Base-by-base conservation (phyloP, 495 filamentous ascomycete species). In the Parathielavia hyrcaniae region DNA sequence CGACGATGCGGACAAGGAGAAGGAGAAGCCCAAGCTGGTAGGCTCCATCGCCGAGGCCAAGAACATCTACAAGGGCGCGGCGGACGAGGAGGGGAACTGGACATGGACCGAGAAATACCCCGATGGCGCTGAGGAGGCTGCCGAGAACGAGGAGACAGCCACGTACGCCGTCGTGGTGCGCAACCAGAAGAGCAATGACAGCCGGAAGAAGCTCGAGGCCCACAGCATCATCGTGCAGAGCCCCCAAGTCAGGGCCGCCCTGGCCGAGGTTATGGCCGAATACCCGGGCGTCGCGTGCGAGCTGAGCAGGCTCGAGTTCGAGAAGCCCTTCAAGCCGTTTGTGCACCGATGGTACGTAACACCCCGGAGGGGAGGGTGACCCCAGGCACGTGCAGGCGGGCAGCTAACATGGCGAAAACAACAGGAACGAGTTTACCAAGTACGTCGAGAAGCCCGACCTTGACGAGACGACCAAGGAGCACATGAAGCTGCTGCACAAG, bases 211-310 rank as follows among this genome's bases (percentile, higher is more conserved):
- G 47, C 72, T 87, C 20, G 68, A 79, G 22, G 75, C 86, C 30
- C 71, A 84, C 58, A 82, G 79, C 46, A 83, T 89, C 61, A 73
- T 86, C 20, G 67, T 89, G 4, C 85, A 88, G 71, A 84, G 79
- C 61, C 81, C 85, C 5, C 72, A 78, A 47, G 70, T 88, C 46
- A 85, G 85, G 69, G 73, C 72, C 16, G 74, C 81, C 32, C 72
- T 88, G 0, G 72, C 70, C 17, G 71, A 73, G 16, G 77, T 86
- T 8, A 70, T 88, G 44, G 73, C 77, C 32, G 79, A 77, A 22
- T 89, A 88, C 62, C 82, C 83, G 4, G 83, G 86, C 20, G 76
- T 88, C 14, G 84, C 84, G 0, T 76, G 81, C 36, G 79, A 73
- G 16, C 68, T 89, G 13, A 71, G 81, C 49, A 77, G 80, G 0